These are phyloP conservation scores for Phallus indusiatus DNA, from an alignment of 768 basidiomycete species.

Conservation along the genomic window DNA sequence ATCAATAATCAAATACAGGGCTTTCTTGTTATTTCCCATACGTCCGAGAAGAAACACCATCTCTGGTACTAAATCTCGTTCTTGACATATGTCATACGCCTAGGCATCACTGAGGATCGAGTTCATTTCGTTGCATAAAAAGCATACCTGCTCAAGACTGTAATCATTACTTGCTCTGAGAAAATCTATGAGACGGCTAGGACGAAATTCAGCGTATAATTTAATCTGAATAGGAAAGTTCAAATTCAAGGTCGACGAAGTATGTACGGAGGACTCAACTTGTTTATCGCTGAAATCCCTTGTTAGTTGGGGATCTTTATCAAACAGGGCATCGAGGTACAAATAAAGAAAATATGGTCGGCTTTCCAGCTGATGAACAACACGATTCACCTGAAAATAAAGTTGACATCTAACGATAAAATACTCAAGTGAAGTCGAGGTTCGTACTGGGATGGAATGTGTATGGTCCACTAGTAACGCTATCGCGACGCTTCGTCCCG, in stretches of 20 bases:
- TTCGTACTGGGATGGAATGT: conserved; percentile 88
- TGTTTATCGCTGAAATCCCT: conserved; percentile 79
- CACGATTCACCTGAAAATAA: conserved; percentile 61
- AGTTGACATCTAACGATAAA: background rate
- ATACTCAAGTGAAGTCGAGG: background rate
- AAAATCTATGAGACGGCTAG: conserved; percentile 76
- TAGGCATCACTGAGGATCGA: conserved; percentile 20
- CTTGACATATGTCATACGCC: conserved; percentile 83
- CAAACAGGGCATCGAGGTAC: conserved; percentile 85
- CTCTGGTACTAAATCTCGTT: conserved; percentile 81
- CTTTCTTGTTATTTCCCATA: conserved; percentile 97
- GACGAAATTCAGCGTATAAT: conserved; percentile 85
- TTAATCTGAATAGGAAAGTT: conserved; percentile 46
- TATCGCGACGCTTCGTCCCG: conserved; percentile 64
- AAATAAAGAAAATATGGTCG: conserved; percentile 80
- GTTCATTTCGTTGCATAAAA: background rate
- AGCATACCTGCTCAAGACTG: conserved; percentile 66
- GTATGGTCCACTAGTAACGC: conserved; percentile 85
- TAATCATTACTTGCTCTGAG: conserved; percentile 87
- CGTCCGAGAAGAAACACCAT: conserved; percentile 96
- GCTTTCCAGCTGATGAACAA: conserved; percentile 75
- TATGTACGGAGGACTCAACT: conserved; percentile 27
- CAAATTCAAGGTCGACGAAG: background rate
- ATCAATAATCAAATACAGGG: conserved; percentile 90
- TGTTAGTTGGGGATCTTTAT: conserved; percentile 74